Evolutionary conservation across 176 grass and related monocot genomes (phyloP).

Genomic region (Poa pratensis): DNA sequence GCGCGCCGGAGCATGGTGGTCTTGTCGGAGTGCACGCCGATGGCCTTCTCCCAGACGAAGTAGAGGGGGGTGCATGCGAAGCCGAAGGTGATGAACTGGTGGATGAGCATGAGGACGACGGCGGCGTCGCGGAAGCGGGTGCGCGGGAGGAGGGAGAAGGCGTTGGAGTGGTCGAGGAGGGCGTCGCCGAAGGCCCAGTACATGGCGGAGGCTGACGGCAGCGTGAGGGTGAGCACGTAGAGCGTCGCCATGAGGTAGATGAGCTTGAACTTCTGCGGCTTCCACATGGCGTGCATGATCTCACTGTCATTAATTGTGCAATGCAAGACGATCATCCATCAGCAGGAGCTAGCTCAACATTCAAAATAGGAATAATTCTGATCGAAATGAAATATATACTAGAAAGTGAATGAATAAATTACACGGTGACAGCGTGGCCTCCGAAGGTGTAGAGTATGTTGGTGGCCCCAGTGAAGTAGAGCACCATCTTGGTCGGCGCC

Average conservation of each 20-base stretch:
- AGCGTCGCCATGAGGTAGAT: constrained; percentile 79
- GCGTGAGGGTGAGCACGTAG: constrained; percentile 90
- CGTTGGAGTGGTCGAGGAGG: constrained; percentile 92
- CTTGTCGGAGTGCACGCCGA: constrained; percentile 66
- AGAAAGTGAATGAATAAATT: background rate
- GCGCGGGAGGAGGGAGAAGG: constrained; percentile 86
- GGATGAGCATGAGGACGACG: constrained; percentile 88
- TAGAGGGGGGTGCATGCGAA: constrained; percentile 97
- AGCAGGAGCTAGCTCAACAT: background rate
- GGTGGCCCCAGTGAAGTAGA: constrained; percentile 98
- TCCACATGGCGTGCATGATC: constrained; percentile 99
- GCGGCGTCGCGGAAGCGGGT: constrained; percentile 73
- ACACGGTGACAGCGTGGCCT: constrained; percentile 99
- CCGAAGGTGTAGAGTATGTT: constrained; percentile 99
- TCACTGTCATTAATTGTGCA: constrained; percentile 46
- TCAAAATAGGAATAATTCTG: background rate
- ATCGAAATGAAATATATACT: background rate
- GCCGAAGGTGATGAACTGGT: constrained; percentile 97
- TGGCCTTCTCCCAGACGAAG: constrained; percentile 95
- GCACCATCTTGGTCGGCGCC: constrained; percentile 81
- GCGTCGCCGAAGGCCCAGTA: constrained; percentile 96
- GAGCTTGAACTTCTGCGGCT: constrained; percentile 91
- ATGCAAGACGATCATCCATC: background rate
- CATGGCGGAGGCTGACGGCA: constrained; percentile 87
- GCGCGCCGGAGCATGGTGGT: constrained; percentile 54